Base-by-base conservation (phyloP, 768 basidiomycete species). In the Russula brevipes region DNA sequence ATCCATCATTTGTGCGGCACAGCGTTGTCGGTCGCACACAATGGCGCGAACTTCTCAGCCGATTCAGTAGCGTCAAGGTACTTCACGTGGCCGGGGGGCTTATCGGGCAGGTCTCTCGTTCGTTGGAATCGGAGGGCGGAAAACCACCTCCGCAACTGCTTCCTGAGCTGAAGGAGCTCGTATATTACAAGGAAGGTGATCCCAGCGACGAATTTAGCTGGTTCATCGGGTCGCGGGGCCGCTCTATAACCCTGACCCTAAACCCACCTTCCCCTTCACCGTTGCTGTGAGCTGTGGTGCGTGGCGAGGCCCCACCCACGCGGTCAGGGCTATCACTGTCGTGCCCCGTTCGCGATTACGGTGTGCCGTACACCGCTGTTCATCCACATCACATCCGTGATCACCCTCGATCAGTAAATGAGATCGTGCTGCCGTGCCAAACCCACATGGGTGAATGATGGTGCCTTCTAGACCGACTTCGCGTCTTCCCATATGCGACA, bases 41-140 rank as follows among this genome's bases (percentile, higher is more conserved):
- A 41, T 60, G 51, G 59, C 51, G 33, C 33, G n/a, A 46, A 4
- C 50, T 60, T 16, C 42, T 60, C 19, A 35, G 42, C 35, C 59
- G n/a, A 8, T 45, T 60, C 14, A 12, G 10, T 1, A 16, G 17
- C 5, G 42, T 53, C 17, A 53, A 38, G 33, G 31, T 12, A 5
- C 59, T 60, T 19, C 17, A 35, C 2, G 42, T 53, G 7, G 17
- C 4, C 16, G 35, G 11, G 4, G 35, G 30, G 17, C 51, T 60
- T 19, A 14, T 38, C 19, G 19, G 14, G 11, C 11, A 41, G 17
- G 41, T 59, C 11, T 31, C 50, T 19, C 41, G 3, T n/a, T 17
- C 49, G 4, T n/a, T 60, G 17, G 51, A 31, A 45, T 4, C 16
- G 7, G 59, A 60, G 16, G 31, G 19, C 30, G 51, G 30, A 16